A percentile compares a stretch with the other conserved stretches of the same genome.
Conservation (phyloP, 2,329 filamentous ascomycete species). For the Colletotrichum theobromicola region DNA sequence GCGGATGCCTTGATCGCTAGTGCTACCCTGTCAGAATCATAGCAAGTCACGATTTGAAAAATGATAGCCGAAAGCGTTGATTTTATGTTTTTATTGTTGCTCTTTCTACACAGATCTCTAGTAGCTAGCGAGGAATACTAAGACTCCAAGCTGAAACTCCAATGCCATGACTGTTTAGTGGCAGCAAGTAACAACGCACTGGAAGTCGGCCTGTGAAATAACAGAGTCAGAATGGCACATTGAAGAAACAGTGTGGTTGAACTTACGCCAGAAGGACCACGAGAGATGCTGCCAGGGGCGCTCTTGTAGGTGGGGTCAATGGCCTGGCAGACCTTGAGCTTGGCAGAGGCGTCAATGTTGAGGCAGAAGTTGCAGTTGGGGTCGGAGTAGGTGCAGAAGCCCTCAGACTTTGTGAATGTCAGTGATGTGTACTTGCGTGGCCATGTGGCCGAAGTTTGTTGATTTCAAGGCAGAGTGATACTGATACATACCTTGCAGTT, state of each 20-base stretch:
- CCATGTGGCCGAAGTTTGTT: background rate
- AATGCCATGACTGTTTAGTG: background rate
- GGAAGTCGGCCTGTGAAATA: background rate
- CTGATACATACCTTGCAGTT: background rate
- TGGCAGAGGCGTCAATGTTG: background rate
- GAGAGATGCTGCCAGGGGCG: background rate
- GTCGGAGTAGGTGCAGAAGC: background rate
- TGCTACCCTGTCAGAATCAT: too few relatives aligned
- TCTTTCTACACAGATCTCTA: too few relatives aligned
- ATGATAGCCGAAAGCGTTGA: too few relatives aligned
- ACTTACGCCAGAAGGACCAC: background rate
- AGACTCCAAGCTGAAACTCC: too few relatives aligned
- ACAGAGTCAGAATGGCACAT: background rate
- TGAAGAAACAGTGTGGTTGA: background rate
- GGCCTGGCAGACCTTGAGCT: background rate
- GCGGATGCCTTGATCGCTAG: too few relatives aligned
- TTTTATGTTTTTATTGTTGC: too few relatives aligned
- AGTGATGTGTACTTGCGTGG: background rate
- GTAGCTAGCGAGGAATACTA: too few relatives aligned
- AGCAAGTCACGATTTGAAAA: too few relatives aligned
- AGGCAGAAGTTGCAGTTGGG: conserved; percentile 7
- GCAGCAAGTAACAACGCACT: conserved; percentile 1
- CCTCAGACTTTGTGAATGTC: background rate
- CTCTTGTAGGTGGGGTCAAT: background rate
- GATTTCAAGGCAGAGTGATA: background rate